Conservation (phyloP, 2,329 filamentous ascomycete genomes). For the Penicillium sp. region DNA sequence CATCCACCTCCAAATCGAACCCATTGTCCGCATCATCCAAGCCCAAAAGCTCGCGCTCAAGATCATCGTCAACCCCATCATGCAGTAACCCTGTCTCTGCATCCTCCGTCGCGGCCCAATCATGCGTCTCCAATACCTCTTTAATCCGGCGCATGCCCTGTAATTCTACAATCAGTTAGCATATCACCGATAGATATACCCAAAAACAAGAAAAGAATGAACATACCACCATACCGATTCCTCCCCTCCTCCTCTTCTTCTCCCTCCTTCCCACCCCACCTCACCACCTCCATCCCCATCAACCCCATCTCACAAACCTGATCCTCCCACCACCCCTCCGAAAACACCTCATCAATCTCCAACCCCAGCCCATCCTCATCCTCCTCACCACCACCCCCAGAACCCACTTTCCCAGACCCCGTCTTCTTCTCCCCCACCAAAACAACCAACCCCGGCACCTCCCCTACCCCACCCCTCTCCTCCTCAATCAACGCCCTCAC, state of each 20-base stretch:
- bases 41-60: no score
- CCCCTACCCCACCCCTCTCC: conserved; percentile 33
- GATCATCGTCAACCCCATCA: no score
- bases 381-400: neutral
- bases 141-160: conserved; percentile 48
- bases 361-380: conserved; percentile 8
- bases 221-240: conserved; percentile 50
- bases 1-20: conserved; percentile 35
- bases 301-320: conserved; percentile 34
- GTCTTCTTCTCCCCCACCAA: conserved; percentile 21
- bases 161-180: neutral
- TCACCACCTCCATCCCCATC: conserved; percentile 38
- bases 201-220: neutral
- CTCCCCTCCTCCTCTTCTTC: conserved; percentile 31
- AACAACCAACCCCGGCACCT: conserved; percentile 34
- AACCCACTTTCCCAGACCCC: no score
- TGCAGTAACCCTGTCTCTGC: no score
- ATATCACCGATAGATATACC: no score
- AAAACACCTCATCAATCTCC: conserved; percentile 22
- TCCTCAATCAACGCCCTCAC: conserved; percentile 38
- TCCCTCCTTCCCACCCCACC: conserved; percentile 30
- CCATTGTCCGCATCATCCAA: conserved; percentile 23
- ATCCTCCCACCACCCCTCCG: conserved; percentile 38
- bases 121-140: conserved; percentile 53
- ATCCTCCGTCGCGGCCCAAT: conserved; percentile 42